These are phyloP conservation scores for Paecilomyces dactylethromorphus DNA, from an alignment of 2,329 filamentous ascomycete genomes.

Conservation along the genomic window DNA sequence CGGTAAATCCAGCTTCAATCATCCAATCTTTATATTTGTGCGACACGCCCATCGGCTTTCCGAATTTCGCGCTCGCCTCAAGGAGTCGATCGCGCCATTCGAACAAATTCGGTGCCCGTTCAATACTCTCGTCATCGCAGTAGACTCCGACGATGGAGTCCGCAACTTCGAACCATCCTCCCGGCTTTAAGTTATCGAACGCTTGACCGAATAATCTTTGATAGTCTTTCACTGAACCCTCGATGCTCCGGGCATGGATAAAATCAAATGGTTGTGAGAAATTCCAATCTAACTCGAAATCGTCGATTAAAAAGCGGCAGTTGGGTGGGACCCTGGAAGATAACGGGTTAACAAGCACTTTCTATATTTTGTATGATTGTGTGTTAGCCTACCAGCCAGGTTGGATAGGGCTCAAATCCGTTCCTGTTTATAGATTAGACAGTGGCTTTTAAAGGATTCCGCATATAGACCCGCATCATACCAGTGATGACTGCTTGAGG, in stretches of 20 bases:
- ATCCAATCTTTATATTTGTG: slow-evolving; percentile 12
- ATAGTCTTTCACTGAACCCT: slow-evolving; percentile 16
- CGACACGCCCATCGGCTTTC: slow-evolving; percentile 14
- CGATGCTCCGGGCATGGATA: slow-evolving; percentile 18
- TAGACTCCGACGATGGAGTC: slow-evolving; percentile 8
- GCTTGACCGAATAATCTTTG: slow-evolving; percentile 12
- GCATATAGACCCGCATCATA: slow-evolving; percentile 1
- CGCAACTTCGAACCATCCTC: slow-evolving; percentile 16
- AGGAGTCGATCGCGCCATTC: slow-evolving; percentile 13
- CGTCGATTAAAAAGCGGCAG: slow-evolving; percentile 17
- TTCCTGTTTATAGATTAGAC: slow-evolving; percentile 2
- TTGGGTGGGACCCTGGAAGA: slow-evolving; percentile 17
- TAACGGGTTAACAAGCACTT: not conserved
- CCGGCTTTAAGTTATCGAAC: slow-evolving; percentile 12
- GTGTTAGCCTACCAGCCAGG: slow-evolving; percentile 11
- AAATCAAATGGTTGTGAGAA: slow-evolving; percentile 16
- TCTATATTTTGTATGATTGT: not conserved
- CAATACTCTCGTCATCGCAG: slow-evolving; percentile 10
- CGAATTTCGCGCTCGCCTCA: slow-evolving; percentile 13
- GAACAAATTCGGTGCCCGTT: slow-evolving; percentile 6
- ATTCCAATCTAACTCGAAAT: slow-evolving; percentile 16
- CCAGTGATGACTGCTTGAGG: slow-evolving; percentile 24
- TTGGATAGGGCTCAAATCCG: slow-evolving; percentile 28
- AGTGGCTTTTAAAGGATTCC: not conserved
- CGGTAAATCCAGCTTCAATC: slow-evolving; percentile 19